phyloP scores from a whole-genome alignment of 352 stramenopile species.

The Elongisporangium senticosum region DNA sequence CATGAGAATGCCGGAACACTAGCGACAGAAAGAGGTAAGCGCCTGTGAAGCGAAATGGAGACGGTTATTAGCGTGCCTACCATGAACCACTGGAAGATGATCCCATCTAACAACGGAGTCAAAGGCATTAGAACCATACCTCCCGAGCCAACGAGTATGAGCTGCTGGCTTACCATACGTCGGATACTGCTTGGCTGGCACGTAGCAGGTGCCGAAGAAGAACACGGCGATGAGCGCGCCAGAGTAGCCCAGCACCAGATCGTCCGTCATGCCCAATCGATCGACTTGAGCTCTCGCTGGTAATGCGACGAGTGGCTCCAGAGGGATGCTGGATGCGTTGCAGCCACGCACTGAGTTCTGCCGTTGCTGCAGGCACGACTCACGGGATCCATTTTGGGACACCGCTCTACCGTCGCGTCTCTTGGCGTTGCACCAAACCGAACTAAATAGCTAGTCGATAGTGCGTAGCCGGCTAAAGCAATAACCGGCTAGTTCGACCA shows the following conservation, averaged over 20 bases:
- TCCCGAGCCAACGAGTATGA: background rate
- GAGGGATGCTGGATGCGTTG: background rate
- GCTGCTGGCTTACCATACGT: constrained; percentile 53
- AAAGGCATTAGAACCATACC: background rate
- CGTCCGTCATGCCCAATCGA: constrained; percentile 15
- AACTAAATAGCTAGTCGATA: background rate
- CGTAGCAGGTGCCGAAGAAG: constrained; percentile 84
- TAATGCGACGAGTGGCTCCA: background rate
- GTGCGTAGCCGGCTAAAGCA: background rate
- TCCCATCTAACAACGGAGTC: constrained; percentile 42
- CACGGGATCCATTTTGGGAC: background rate
- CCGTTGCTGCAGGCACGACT: background rate
- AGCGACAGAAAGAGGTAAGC: constrained; percentile 6
- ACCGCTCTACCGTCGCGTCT: background rate
- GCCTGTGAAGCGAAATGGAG: background rate
- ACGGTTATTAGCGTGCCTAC: constrained; percentile 17
- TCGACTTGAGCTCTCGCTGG: background rate
- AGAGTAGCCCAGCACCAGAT: constrained; percentile 48
- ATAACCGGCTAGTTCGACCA: background rate
- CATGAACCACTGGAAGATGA: constrained; percentile 90
- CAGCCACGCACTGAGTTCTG: background rate
- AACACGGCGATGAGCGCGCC: constrained; percentile 66
- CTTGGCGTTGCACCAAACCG: background rate
- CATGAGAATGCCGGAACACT: constrained; percentile 84
- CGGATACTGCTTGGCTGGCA: constrained; percentile 74